Percentiles rank a stretch among this genome's conserved stretches.
phyloP scores from a whole-genome alignment of 2,329 filamentous ascomycete species.

The Colletotrichum theobromicola region DNA sequence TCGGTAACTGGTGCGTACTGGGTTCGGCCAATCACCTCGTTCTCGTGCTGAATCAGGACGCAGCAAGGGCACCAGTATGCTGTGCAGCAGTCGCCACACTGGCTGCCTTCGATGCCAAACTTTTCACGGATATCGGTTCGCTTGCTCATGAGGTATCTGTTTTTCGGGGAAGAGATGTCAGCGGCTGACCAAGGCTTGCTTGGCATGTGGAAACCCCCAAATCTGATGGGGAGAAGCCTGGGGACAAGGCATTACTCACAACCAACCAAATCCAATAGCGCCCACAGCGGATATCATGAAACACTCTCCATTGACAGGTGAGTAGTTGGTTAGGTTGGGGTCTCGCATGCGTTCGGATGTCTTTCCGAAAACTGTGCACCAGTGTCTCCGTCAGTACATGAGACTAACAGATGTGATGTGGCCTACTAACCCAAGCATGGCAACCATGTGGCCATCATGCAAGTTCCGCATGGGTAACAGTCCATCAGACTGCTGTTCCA shows the following conservation, averaged over 20 bases:
- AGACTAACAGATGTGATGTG: not conserved
- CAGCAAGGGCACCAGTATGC: not conserved
- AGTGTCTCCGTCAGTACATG: not conserved
- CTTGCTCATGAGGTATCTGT: not conserved
- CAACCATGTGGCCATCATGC: not conserved
- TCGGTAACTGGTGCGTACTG: not conserved
- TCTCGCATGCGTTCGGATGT: not conserved
- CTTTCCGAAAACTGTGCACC: not conserved
- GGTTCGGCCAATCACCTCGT: not conserved
- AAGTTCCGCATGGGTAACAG: not conserved
- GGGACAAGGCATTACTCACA: not conserved
- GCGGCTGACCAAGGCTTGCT: not conserved
- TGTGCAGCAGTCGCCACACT: not conserved
- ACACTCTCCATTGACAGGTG: not conserved
- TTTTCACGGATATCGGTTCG: not conserved
- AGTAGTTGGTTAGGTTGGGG: not conserved
- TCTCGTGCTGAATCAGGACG: not conserved
- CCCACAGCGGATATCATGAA: not conserved
- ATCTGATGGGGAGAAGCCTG: not conserved
- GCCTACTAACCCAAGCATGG: not conserved
- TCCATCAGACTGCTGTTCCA: not conserved
- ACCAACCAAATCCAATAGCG: not conserved
- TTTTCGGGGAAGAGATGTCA: not conserved
- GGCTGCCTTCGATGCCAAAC: not conserved
- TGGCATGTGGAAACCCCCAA: not conserved